Evolutionary conservation across 2,329 filamentous ascomycete genomes (phyloP), one percentile per base, ranked within the genome.

Genomic region (Diaporthe vaccinii): DNA sequence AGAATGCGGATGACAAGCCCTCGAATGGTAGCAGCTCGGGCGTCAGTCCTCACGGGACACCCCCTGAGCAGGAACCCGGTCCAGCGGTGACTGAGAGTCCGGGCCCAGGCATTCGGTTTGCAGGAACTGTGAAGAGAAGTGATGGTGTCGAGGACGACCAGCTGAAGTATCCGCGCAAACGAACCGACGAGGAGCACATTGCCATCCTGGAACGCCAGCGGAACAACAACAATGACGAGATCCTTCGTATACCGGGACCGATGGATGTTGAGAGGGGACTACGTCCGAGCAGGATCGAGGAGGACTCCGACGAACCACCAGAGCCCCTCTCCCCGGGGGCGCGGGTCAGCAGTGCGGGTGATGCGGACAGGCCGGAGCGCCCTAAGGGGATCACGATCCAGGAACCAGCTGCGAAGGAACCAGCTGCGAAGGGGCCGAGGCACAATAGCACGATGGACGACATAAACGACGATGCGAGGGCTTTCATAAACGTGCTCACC

Each of bases 171-270:
- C 85, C 84, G 69, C 86, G 93, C 14, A 90, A 90, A 0, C 83
- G 90, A 65, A 87, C 89, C 46, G 88, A 93, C 59, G 93, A 95
- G 73, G 93, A 96, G 76, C 95, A 98, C 80, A 97, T 98, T 80
- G 94, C 94, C 8, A 97, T 98, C 80, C 83, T 98, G 20, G 92
- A 98, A 82, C 93, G 93, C 44, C 96, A 98, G 82, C 91, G 95
- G 51, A 93, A 94, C 74, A 88, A 87, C 2, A 91, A 92, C 77
- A 92, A 94, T 74, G 93, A 91, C 72, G 92, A 92, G 46, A 91
- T 95, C 0, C 86, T 98, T 58, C 93, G 95, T 55, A 98, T 99
- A 79, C 97, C 97, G 0, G 96, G 96, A 28, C 97, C 97, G 1
- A 89, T 96, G 79, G 97, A 98, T 81, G 96, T 93, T 67, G 97